Base-by-base conservation (phyloP, 495 filamentous ascomycete species). In the Penicillium egyptiacum region DNA sequence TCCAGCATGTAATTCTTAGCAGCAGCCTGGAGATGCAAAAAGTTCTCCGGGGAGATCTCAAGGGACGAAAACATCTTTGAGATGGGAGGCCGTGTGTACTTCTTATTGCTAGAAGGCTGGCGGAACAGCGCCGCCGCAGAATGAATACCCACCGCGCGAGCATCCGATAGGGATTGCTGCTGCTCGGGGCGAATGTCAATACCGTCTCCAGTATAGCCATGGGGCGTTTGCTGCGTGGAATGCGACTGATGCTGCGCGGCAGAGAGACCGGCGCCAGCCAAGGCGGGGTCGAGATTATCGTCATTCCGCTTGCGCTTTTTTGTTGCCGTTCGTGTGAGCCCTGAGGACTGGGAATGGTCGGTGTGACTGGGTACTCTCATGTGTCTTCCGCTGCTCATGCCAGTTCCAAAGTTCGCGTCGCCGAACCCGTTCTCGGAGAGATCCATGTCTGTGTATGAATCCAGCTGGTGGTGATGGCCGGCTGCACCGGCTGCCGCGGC, bases 311-410 rank as follows among this genome's bases (percentile, higher is more conserved):
- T 79, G 9, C 76, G 64, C 50, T 79, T 79, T 55, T 76, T 78
- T 0, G 76, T 72, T 11, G 64, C 74, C 3, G 70, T 62, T 23
- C 76, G 60, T 22, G 75, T 70, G 56, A 98, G 76, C 10, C 93
- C 93, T 11, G 85, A 65, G 4, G 91, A 86, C 64, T 96, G 91
- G 31, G 88, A 78, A 68, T 96, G 92, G 57, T 84, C 84, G 68
- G 92, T 70, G 19, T 53, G 64, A 16, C 62, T 68, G 11, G 62
- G 61, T 12, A 56, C 68, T 44, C 72, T 65, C 39, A 72, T 47
- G 12, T 70, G 67, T 56, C 72, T 67, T 12, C 65, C 70, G 16
- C 59, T 60, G 23, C 63, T 52, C 20, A 73, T 60, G 2, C 67
- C 60, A 6, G 65, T 25, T 2, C 60, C 67, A 35, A 78, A 79